Evolutionary conservation across 192 early-diverging fungal species (phyloP), one percentile per base, ranked within the genome.

Genomic region (Kappamyces sp.): DNA sequence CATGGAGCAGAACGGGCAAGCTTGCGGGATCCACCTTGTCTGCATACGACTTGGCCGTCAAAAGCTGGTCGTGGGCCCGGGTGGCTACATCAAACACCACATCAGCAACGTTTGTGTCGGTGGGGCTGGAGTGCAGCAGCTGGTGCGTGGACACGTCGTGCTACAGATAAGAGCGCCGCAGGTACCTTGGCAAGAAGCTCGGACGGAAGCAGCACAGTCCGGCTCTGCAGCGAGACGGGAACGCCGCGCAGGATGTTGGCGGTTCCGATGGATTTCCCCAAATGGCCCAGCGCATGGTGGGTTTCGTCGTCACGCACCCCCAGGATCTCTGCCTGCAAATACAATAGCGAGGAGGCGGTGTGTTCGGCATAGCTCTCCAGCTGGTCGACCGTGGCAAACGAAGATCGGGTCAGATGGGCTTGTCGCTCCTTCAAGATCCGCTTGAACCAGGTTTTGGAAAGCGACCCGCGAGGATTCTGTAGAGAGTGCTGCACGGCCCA

Each of bases 361-460:
- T 88, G 86, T 64, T 98, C 96, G 30, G 84, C 86, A 62, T 96
- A 94, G 9, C 66, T 66, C 74, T 98, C 93, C 60, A 96, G 77
- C 50, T 91, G 87, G 3, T 69, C 78, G 9, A 86, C 47, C 0
- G 86, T 84, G 35, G 80, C 73, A 71, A 86, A 94, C 46, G 76
- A 76, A 34, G 83, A 76, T 57, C 31, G 53, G 9, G 61, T 43
- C 30, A 53, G 49, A 22, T 49, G 43, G 54, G 50, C 57, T 63
- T 84, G 78, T 40, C 86, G 60, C 66, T 78, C 88, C 14, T 75
- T 74, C 14, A 94, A 77, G 36, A 93, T 79, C 22, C 89, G 76
- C 54, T 82, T 87, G 58, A 96, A 85, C 84, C 86, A 94, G 39
- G 84, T 78, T 35, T 78, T 73, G 0, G 91, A 90, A 22, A 22